Percentiles rank a stretch among this genome's conserved stretches.
phyloP scores from a whole-genome alignment of 2,329 filamentous ascomycete species.

The Colletotrichum scovillei region DNA sequence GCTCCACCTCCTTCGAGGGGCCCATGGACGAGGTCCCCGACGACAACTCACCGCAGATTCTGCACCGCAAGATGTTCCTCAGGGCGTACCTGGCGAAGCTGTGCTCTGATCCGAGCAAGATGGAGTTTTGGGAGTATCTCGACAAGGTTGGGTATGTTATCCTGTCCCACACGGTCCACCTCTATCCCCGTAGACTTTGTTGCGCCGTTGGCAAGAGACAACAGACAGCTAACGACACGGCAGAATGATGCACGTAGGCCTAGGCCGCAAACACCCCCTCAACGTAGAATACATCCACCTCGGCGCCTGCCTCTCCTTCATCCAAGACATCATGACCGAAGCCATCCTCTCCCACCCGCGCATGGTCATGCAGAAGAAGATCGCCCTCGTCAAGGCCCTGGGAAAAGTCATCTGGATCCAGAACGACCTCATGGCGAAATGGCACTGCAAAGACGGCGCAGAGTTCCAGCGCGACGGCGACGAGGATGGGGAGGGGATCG shows the following conservation, averaged over 20 bases:
- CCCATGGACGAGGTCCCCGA: slow-evolving; percentile 71
- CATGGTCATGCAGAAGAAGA: slow-evolving; percentile 75
- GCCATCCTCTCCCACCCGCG: slow-evolving; percentile 79
- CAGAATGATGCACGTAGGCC: slow-evolving; percentile 84
- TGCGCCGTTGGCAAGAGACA: neutral
- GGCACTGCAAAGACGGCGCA: slow-evolving; percentile 78
- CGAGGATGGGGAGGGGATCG: slow-evolving; percentile 50
- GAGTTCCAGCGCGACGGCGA: slow-evolving; percentile 59
- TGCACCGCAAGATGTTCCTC: slow-evolving; percentile 81
- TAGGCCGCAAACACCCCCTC: slow-evolving; percentile 76
- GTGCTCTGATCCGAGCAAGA: slow-evolving; percentile 78
- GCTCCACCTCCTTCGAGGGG: slow-evolving; percentile 73
- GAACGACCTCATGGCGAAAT: slow-evolving; percentile 87
- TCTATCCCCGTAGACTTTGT: neutral
- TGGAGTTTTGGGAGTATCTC: slow-evolving; percentile 86
- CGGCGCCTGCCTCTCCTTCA: slow-evolving; percentile 76
- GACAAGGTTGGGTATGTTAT: slow-evolving; percentile 79
- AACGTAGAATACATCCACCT: slow-evolving; percentile 87
- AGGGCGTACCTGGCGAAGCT: slow-evolving; percentile 81
- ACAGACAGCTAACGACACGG: neutral
- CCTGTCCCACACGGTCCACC: neutral
- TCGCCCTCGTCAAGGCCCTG: slow-evolving; percentile 79
- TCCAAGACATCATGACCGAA: slow-evolving; percentile 82
- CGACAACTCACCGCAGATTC: slow-evolving; percentile 79
- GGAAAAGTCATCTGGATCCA: slow-evolving; percentile 90